A percentile compares a stretch with the other conserved stretches of the same genome.
Evolutionary conservation across 176 grass and related monocot species (phyloP).

Genomic region (Eleusine coracana): DNA sequence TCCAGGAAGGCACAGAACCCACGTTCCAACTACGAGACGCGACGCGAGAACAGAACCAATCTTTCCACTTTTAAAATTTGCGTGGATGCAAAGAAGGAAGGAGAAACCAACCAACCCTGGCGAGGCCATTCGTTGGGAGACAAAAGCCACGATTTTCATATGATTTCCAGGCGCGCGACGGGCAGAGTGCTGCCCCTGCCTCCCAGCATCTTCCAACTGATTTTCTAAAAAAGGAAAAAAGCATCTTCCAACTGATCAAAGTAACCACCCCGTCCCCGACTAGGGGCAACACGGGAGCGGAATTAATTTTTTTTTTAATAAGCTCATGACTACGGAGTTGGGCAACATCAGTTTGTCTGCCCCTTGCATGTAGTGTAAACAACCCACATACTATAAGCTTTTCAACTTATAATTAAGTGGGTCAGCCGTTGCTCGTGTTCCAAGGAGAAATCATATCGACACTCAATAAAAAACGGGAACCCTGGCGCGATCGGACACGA

Average conservation of each 20-base stretch:
- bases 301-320: not conserved
- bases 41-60: too few species aligned
- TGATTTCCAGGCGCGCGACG: slow-evolving; percentile 9
- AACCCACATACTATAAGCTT: not conserved
- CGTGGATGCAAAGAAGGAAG: not conserved
- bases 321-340: not conserved
- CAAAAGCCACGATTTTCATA: not conserved
- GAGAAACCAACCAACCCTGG: too few species aligned
- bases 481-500: not conserved
- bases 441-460: not conserved
- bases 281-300: too few species aligned
- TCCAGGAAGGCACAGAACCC: not conserved
- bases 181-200: not conserved
- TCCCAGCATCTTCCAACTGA: not conserved
- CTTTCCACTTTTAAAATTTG: too few species aligned
- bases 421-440: not conserved
- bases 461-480: too few species aligned
- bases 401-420: not conserved
- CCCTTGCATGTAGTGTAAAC: slow-evolving; percentile 6
- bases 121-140: not conserved
- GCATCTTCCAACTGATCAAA: not conserved
- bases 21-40: too few species aligned
- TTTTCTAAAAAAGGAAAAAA: too few species aligned
- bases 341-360: not conserved
- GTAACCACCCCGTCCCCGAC: not conserved